A percentile compares a stretch with the other conserved stretches of the same genome.
Evolutionary conservation across 2,329 filamentous ascomycete species (phyloP).

Genomic region (Epichloe amarillans): DNA sequence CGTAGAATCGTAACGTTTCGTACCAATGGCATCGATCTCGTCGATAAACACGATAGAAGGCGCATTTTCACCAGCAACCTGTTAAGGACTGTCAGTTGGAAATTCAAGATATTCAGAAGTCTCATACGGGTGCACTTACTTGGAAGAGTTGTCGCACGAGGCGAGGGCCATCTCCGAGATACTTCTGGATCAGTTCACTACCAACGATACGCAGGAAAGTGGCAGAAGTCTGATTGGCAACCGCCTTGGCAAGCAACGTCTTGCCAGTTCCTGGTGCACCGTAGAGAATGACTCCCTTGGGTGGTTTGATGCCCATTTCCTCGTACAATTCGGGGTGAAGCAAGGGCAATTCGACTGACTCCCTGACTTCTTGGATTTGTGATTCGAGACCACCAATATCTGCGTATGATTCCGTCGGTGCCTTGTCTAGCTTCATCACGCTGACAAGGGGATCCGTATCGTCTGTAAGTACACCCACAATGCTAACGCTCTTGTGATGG

Average conservation of each 20-base stretch:
- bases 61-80: constrained; percentile 88
- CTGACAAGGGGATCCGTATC: constrained; percentile 91
- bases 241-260: constrained; percentile 88
- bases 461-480: constrained; percentile 92
- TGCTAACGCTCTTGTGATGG: constrained; percentile 95
- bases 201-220: constrained; percentile 97
- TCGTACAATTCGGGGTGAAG: constrained; percentile 96
- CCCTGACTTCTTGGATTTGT: constrained; percentile 97
- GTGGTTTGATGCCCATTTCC: constrained; percentile 99
- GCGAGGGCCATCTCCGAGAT: constrained; percentile 88
- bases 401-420: constrained; percentile 93
- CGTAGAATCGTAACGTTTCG: constrained; percentile 95
- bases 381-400: constrained; percentile 93
- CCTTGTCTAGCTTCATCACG: constrained; percentile 99
- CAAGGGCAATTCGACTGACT: constrained; percentile 90
- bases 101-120: not conserved
- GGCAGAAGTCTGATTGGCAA: constrained; percentile 96
- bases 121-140: constrained; percentile 26
- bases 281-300: constrained; percentile 98
- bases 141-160: constrained; percentile 93
- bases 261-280: constrained; percentile 95
- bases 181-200: constrained; percentile 96
- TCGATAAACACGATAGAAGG: constrained; percentile 98
- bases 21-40: constrained; percentile 97
- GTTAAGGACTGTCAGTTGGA: constrained; percentile 6